phyloP scores from a whole-genome alignment of 768 basidiomycete genomes.

The Pluteus cervinus region DNA sequence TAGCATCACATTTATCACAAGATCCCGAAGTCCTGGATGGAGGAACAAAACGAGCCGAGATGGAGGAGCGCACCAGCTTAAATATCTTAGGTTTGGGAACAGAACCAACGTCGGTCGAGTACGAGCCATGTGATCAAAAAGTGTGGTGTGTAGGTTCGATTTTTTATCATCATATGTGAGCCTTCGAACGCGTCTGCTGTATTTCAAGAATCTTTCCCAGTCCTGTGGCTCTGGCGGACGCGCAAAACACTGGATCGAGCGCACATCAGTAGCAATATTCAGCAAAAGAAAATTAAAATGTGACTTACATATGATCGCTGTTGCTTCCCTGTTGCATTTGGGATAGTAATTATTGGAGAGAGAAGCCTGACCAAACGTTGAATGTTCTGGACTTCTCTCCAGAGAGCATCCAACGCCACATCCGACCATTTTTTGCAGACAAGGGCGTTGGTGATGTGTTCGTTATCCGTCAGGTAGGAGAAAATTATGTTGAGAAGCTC shows the following conservation, averaged over 20 bases:
- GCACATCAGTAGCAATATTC: background rate
- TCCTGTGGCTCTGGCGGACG: conserved; percentile 37
- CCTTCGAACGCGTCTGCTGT: conserved; percentile 43
- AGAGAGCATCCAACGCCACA: conserved; percentile 49
- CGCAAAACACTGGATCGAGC: conserved; percentile 31
- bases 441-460: conserved; percentile 39
- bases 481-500: conserved; percentile 58
- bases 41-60: conserved; percentile 45
- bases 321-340: too few relatives aligned
- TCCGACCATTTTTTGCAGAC: conserved; percentile 60
- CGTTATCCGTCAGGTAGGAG: conserved; percentile 31
- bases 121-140: conserved; percentile 51
- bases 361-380: conserved; percentile 41
- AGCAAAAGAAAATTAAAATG: too few relatives aligned
- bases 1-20: too few relatives aligned
- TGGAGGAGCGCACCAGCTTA: conserved; percentile 39
- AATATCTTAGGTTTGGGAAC: conserved; percentile 45
- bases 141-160: conserved; percentile 13
- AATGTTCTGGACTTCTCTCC: conserved; percentile 47
- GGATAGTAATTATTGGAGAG: too few relatives aligned
- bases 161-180: conserved; percentile 6
- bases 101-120: conserved; percentile 48
- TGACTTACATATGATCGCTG: too few relatives aligned
- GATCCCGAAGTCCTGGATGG: too few relatives aligned
- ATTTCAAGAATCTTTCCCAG: conserved; percentile 52